Conservation (phyloP, 768 basidiomycete species). For the Psilocybe tampanensis region DNA sequence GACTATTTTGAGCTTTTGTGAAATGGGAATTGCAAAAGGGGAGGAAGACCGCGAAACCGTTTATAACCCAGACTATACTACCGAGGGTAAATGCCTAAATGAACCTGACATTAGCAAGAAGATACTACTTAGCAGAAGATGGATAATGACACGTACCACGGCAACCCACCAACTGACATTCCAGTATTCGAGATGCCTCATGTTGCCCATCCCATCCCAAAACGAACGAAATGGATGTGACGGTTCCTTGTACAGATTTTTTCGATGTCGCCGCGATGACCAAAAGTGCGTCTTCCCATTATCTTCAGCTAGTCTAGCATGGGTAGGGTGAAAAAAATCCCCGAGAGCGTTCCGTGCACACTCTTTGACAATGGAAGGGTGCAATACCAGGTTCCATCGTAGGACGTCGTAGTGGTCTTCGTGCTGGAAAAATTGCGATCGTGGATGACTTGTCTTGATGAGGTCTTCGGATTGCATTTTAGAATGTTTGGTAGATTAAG, state of each 20-base stretch:
- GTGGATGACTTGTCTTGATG: slow-evolving; percentile 4
- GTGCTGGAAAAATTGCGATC: slow-evolving; percentile 8
- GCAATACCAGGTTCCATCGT: slow-evolving; percentile 33
- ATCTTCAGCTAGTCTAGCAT: slow-evolving; percentile 26
- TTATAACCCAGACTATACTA: slow-evolving; percentile 54
- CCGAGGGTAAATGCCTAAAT: slow-evolving; percentile 41
- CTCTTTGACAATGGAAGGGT: slow-evolving; percentile 29
- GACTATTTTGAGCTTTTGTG: slow-evolving; percentile 30
- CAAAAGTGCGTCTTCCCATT: not conserved
- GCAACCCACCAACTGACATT: slow-evolving; percentile 49
- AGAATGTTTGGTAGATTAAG: not conserved
- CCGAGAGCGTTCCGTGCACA: slow-evolving; percentile 28
- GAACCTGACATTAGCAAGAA: not conserved
- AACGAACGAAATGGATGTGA: slow-evolving; percentile 8
- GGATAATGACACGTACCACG: slow-evolving; percentile 25
- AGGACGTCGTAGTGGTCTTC: slow-evolving; percentile 16
- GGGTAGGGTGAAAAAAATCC: slow-evolving; percentile 38
- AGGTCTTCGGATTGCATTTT: not conserved
- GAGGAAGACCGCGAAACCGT: slow-evolving; percentile 56
- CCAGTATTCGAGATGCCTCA: slow-evolving; percentile 42
- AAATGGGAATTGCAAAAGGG: slow-evolving; percentile 39
- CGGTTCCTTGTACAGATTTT: slow-evolving; percentile 3
- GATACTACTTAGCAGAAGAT: not conserved
- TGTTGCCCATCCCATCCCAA: slow-evolving; percentile 22
- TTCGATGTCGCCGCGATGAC: slow-evolving; percentile 9